Percentiles rank a stretch among this genome's conserved stretches.
Evolutionary conservation across 225 moss, liverwort and hornwort species (phyloP).

Genomic region (Ulota crispa): DNA sequence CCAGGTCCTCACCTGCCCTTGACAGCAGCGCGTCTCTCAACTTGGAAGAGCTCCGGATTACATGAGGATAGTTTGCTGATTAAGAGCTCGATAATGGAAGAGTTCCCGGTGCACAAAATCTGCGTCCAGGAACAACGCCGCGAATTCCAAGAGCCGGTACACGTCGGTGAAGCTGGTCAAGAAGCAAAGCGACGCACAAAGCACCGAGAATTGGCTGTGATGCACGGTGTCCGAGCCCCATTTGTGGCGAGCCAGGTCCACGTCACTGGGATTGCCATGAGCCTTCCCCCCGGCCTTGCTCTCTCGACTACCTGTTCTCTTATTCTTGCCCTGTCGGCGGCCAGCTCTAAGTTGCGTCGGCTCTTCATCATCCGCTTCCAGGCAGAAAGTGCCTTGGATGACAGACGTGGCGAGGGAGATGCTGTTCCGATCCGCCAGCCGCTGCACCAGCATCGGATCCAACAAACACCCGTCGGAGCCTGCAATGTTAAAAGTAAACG

Average conservation of each 20-base stretch:
- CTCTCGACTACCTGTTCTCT: slow-evolving; percentile 20
- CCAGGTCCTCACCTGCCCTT: neutral
- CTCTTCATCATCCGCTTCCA: slow-evolving; percentile 36
- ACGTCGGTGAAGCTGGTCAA: slow-evolving; percentile 63
- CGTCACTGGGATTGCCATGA: slow-evolving; percentile 17
- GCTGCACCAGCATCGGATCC: slow-evolving; percentile 54
- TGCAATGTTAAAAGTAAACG: slow-evolving; percentile 54
- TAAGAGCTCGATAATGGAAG: slow-evolving; percentile 60
- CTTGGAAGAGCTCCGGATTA: neutral
- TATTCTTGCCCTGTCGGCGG: slow-evolving; percentile 7
- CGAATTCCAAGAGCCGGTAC: slow-evolving; percentile 53
- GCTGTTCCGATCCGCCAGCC: slow-evolving; percentile 64
- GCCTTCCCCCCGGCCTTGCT: slow-evolving; percentile 8
- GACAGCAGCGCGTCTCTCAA: neutral
- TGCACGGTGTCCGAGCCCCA: slow-evolving; percentile 41
- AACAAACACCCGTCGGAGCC: slow-evolving; percentile 42
- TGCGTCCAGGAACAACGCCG: slow-evolving; percentile 50
- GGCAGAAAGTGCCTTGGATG: slow-evolving; percentile 42
- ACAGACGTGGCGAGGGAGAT: slow-evolving; percentile 52
- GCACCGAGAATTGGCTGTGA: slow-evolving; percentile 35
- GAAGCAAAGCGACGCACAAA: slow-evolving; percentile 60
- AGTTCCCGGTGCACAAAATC: slow-evolving; percentile 57
- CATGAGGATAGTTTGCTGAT: slow-evolving; percentile 63
- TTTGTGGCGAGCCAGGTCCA: slow-evolving; percentile 49
- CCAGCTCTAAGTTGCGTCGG: neutral